phyloP scores from a whole-genome alignment of 1,139 yeast species.

The Geotrichum cucujoidarum region DNA sequence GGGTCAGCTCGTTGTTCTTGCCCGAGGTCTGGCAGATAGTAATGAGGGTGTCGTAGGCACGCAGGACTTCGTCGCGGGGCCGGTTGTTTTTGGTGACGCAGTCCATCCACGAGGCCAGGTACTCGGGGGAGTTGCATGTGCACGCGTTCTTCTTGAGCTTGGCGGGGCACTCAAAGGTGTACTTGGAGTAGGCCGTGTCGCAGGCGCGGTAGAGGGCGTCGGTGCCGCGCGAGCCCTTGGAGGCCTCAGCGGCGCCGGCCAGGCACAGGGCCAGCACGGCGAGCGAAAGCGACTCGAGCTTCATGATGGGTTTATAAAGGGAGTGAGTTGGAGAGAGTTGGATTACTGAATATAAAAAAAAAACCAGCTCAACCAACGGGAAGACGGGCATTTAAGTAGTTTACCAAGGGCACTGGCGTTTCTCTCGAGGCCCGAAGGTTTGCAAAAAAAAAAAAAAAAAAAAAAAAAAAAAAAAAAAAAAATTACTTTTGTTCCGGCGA shows the following conservation, averaged over 20 bases:
- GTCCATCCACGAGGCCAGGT: slow-evolving; percentile 14
- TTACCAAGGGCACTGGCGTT: too few relatives aligned
- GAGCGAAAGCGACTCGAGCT: too few relatives aligned
- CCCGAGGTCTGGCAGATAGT: not conserved
- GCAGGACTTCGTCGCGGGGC: not conserved
- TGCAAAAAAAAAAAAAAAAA: too few relatives aligned
- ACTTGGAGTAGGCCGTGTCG: not conserved
- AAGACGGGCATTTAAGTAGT: too few relatives aligned
- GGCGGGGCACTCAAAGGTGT: slow-evolving; percentile 11
- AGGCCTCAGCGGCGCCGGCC: not conserved
- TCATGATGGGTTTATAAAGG: too few relatives aligned
- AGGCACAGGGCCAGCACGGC: not conserved
- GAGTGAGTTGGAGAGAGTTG: not conserved
- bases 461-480: too few relatives aligned
- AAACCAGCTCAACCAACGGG: too few relatives aligned
- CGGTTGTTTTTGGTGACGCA: slow-evolving; percentile 3
- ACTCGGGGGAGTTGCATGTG: slow-evolving; percentile 11
- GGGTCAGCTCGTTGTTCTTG: not conserved
- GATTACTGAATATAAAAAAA: not conserved
- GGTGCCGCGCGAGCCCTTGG: not conserved
- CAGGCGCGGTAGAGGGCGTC: slow-evolving; percentile 11
- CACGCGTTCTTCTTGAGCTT: not conserved
- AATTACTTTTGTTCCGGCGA: too few relatives aligned
- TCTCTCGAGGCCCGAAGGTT: too few relatives aligned
- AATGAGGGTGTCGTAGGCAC: slow-evolving; percentile 2